phyloP scores from a whole-genome alignment of 331 rosid species.

The Quercus phellos region DNA sequence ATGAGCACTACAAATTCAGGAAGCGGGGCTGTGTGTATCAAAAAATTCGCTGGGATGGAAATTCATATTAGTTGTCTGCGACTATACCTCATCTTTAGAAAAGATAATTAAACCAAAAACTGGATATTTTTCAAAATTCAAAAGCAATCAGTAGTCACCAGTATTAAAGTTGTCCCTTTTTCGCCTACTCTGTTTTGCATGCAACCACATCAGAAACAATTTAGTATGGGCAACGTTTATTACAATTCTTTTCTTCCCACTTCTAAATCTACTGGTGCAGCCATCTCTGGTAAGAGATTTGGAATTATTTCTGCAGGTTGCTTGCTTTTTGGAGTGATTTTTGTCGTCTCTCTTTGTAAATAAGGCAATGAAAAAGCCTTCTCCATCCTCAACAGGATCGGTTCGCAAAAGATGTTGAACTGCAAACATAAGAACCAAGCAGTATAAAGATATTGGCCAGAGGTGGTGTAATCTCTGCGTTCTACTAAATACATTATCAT shows the following conservation, averaged over 20 bases:
- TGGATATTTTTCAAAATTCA: background rate
- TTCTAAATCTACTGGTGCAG: background rate
- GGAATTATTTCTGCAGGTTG: background rate
- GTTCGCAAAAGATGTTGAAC: constrained; percentile 62
- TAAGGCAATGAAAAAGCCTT: constrained; percentile 85
- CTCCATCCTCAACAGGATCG: constrained; percentile 63
- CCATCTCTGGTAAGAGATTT: background rate
- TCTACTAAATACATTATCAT: background rate
- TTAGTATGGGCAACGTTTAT: constrained; percentile 17
- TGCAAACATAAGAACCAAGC: constrained; percentile 23
- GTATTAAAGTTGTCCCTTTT: no score
- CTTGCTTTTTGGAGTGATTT: background rate
- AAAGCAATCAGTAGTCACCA: background rate
- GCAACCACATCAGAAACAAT: constrained; percentile 33
- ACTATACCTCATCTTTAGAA: no score
- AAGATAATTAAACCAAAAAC: no score
- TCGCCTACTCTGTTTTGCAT: constrained; percentile 5
- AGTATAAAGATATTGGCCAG: background rate
- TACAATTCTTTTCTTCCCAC: background rate
- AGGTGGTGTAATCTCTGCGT: background rate
- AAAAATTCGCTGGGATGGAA: no score
- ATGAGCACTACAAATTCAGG: no score
- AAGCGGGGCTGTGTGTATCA: no score
- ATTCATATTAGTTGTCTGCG: no score
- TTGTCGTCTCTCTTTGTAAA: constrained; percentile 30